phyloP scores from a whole-genome alignment of 352 stramenopile genomes.

The Globisporangium nagaii region DNA sequence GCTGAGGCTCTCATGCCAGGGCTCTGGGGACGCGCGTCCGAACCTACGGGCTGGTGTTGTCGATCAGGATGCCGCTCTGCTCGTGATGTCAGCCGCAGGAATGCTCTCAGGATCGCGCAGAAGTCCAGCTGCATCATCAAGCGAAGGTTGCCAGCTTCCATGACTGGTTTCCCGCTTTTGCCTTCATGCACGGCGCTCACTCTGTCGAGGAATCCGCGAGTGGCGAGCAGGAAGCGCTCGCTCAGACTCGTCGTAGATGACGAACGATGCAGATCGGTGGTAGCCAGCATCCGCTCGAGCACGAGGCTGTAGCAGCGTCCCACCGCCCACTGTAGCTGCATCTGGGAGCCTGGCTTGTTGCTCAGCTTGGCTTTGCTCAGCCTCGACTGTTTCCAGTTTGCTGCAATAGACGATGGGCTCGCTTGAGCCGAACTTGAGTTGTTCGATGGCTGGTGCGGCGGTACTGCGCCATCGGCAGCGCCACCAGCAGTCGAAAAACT shows the following conservation, averaged over 20 bases:
- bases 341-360: constrained; percentile 8
- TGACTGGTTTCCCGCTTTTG: not conserved
- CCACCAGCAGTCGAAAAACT: not conserved
- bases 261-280: not conserved
- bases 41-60: too few species aligned
- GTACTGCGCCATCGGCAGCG: not conserved
- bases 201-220: constrained; percentile 20
- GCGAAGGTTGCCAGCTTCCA: constrained; percentile 17
- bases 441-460: not conserved
- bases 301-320: constrained; percentile 48
- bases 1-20: not conserved
- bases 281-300: constrained; percentile 19
- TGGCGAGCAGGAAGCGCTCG: constrained; percentile 12
- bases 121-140: constrained; percentile 75
- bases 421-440: not conserved
- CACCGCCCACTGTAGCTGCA: constrained; percentile 53
- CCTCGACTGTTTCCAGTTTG: constrained; percentile 11
- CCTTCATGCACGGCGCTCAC: constrained; percentile 19
- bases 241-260: not conserved
- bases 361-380: constrained; percentile 5
- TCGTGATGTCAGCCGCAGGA: constrained; percentile 7
- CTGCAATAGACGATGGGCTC: not conserved
- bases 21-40: not conserved
- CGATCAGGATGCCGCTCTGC: not conserved
- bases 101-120: constrained; percentile 23